Conservation (phyloP, 192 early-diverging fungal genomes). For the Chytriomyces sp. region DNA sequence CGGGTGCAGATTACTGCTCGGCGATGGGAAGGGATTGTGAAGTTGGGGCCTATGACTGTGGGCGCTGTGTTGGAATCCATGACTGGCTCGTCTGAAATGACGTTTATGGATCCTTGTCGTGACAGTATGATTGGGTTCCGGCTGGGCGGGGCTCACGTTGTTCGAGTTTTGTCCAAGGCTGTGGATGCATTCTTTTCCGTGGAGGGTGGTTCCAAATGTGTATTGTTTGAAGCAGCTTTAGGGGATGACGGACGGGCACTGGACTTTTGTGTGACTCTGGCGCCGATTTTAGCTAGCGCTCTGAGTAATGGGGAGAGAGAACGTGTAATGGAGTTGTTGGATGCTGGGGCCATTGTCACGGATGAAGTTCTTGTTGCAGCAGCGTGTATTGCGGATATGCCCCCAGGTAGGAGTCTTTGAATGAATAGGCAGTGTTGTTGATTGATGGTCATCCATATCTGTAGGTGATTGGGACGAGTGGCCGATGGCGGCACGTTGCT, state of each 20-base stretch:
- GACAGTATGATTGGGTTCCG: constrained; percentile 31
- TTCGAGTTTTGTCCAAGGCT: constrained; percentile 14
- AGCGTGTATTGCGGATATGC: constrained; percentile 27
- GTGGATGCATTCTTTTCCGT: constrained; percentile 16
- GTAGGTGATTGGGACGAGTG: constrained; percentile 38
- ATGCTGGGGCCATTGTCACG: constrained; percentile 34
- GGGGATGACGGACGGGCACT: constrained; percentile 18
- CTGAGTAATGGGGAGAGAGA: constrained; percentile 29
- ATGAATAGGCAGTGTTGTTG: background rate
- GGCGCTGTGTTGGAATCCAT: constrained; percentile 10
- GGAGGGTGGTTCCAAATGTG: constrained; percentile 4
- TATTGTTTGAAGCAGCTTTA: constrained; percentile 22
- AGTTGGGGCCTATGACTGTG: constrained; percentile 25
- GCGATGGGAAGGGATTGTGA: constrained; percentile 28
- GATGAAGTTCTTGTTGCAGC: constrained; percentile 23
- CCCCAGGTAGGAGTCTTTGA: constrained; percentile 26
- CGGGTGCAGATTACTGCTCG: constrained; percentile 17
- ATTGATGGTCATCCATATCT: constrained; percentile 11
- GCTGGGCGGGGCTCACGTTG: constrained; percentile 13
- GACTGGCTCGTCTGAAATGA: background rate
- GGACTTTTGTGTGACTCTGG: constrained; percentile 11
- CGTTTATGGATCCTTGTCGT: constrained; percentile 22
- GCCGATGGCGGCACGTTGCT: constrained; percentile 35
- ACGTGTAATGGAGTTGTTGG: constrained; percentile 30
- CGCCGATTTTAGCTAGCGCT: constrained; percentile 15